phyloP scores from a whole-genome alignment of 1,284 basidiomycete species.

The Sporisorium reilianum region DNA sequence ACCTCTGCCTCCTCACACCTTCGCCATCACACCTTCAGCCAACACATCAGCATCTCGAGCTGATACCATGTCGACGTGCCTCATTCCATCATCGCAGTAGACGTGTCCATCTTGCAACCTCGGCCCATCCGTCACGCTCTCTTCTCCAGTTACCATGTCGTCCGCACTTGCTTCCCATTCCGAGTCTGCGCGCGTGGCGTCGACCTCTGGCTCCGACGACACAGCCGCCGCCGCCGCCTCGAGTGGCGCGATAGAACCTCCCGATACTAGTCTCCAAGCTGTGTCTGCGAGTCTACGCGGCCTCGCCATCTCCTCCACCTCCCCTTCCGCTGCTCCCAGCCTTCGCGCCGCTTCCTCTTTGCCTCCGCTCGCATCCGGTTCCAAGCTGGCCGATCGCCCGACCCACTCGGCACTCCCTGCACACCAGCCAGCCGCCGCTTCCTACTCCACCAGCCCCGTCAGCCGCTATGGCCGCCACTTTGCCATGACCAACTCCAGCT shows the following conservation, averaged over 20 bases:
- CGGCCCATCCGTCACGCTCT: neutral
- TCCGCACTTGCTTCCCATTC: constrained; percentile 21
- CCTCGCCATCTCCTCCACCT: constrained; percentile 28
- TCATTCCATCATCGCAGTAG: constrained; percentile 19
- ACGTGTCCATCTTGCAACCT: constrained; percentile 6
- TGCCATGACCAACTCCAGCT: constrained; percentile 40
- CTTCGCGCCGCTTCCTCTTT: constrained; percentile 23
- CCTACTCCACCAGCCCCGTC: constrained; percentile 33
- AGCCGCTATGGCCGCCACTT: constrained; percentile 38
- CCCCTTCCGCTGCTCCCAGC: constrained; percentile 5
- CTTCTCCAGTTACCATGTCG: constrained; percentile 21
- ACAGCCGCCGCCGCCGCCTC: constrained; percentile 6
- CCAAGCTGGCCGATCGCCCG: constrained; percentile 20
- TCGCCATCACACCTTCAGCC: neutral
- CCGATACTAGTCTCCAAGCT: constrained; percentile 36
- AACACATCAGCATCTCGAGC: constrained; percentile 25
- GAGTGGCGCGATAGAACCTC: constrained; percentile 38
- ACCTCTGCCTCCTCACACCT: neutral
- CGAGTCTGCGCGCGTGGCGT: constrained; percentile 19
- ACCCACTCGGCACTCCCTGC: neutral
- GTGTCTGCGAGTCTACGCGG: constrained; percentile 36
- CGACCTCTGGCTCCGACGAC: constrained; percentile 27
- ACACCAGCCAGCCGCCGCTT: constrained; percentile 9
- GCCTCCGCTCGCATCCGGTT: constrained; percentile 18
- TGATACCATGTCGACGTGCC: constrained; percentile 36